A percentile compares a stretch with the other conserved stretches of the same genome.
phyloP scores from a whole-genome alignment of 306 rosid genomes.

The Glycine tomentella region DNA sequence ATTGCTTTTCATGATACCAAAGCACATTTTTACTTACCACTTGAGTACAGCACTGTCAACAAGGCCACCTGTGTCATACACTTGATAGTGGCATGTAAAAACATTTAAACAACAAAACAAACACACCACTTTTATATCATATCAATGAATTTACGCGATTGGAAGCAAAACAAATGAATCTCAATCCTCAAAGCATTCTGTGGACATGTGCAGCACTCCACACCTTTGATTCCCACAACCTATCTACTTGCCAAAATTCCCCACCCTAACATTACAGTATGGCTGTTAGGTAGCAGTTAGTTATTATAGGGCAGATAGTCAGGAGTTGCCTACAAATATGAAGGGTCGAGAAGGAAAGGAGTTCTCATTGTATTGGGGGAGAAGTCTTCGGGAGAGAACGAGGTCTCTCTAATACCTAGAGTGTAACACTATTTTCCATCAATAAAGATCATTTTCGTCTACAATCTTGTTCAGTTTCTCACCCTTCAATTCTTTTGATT shows the following conservation, averaged over 20 bases:
- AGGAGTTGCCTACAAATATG: not conserved
- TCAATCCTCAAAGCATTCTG: not conserved
- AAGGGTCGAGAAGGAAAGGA: not conserved
- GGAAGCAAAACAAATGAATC: not conserved
- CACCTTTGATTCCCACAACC: not conserved
- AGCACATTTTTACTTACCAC: conserved; percentile 1
- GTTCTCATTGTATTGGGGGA: not conserved
- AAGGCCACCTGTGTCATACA: not conserved
- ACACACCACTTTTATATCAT: not conserved
- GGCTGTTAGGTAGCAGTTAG: not conserved
- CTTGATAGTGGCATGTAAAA: conserved; percentile 20
- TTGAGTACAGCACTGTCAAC: not conserved
- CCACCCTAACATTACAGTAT: not conserved
- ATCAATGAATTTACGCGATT: not conserved
- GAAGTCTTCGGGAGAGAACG: not conserved
- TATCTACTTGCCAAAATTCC: conserved; percentile 22
- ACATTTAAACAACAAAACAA: conserved; percentile 8
- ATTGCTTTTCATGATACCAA: not conserved
- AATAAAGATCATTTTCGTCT: not conserved
- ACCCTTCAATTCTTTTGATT: not conserved
- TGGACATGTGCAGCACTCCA: conserved; percentile 1
- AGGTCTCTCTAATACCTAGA: not conserved
- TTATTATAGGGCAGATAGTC: not conserved
- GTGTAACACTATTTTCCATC: not conserved
- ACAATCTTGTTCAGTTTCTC: not conserved